Conservation (phyloP, 192 early-diverging fungal species). For the Coemansia sp. region DNA sequence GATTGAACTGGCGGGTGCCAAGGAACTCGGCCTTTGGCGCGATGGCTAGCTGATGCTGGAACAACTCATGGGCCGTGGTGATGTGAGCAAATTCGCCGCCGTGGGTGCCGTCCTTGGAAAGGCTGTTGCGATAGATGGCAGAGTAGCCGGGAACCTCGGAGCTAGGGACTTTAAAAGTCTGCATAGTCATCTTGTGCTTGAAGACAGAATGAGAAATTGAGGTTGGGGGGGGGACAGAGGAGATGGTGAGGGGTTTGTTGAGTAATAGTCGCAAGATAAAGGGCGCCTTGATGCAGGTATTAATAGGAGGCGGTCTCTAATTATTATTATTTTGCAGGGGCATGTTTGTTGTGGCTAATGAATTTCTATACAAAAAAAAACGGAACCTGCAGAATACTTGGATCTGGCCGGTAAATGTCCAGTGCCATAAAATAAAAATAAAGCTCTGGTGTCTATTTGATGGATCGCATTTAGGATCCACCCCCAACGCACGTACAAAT, state of each 20-base stretch:
- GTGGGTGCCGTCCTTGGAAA: conserved; percentile 26
- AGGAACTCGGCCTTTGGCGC: conserved; percentile 45
- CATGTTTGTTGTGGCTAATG: no score
- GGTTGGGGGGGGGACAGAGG: conserved; percentile 9
- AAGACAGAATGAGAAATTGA: conserved; percentile 7
- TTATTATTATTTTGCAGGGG: no score
- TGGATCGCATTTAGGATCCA: no score
- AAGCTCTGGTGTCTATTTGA: no score
- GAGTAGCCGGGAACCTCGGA: conserved; percentile 34
- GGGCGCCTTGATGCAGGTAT: no score
- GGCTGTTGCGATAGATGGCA: conserved; percentile 17
- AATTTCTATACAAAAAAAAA: no score
- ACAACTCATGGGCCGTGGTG: conserved; percentile 32
- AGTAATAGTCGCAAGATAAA: neutral
- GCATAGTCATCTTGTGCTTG: conserved; percentile 44
- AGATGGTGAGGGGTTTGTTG: neutral
- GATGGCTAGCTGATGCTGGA: conserved; percentile 20
- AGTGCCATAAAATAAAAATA: no score
- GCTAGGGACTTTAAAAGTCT: conserved; percentile 35
- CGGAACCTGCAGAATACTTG: no score
- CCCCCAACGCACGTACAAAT: no score
- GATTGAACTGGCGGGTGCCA: conserved; percentile 11
- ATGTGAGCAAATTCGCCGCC: conserved; percentile 21
- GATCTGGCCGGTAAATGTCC: no score
- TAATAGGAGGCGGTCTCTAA: no score